Base-by-base conservation (phyloP, 2,329 filamentous ascomycete species). In the Botrytis squamosa region DNA sequence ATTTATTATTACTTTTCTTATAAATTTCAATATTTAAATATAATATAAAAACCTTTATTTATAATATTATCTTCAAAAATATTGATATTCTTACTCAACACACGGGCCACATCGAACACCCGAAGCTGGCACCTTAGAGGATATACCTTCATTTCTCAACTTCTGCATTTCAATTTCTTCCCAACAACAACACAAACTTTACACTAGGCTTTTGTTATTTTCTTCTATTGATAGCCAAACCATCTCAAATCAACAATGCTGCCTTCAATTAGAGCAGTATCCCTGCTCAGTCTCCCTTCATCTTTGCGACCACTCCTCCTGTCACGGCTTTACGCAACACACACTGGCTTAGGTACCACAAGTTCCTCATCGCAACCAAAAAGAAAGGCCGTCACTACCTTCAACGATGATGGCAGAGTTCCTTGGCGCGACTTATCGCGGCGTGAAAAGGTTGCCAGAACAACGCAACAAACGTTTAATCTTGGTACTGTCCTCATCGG, bases 391-490 rank as follows among this genome's bases (percentile, higher is more conserved):
- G 90, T 98, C 40, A 97, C 94, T 0, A 88, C 95, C 0, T 91
- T 95, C 79, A 96, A 94, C 78, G 95, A 98, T 78, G 92, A 94
- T 80, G 95, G 95, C 12, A 87, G 88, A 76, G 90, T 97, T 1
- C 89, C 90, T 6, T 98, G 95, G 95, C 87, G 85, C 4, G 87
- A 96, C 72, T 87, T 98, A 3, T 94, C 91, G 0, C 85, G 84
- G 0, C 85, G 85, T 66, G 95, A 98, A 82, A 98, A 97, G 82
- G 90, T 91, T 4, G 92, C 92, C 38, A 89, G 95, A 57, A 93
- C 94, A 14, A 95, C 93, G 0, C 95, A 98, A 83, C 95, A 98
- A 83, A 92, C 91, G 25, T 92, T 97, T 85, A 98, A 98, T 83
- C 90, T 97, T 77, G 87, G 91, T 77, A 83, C 98, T 75, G 89